These are phyloP conservation scores for Ceratobasidium sp. DNA, from an alignment of 1,284 basidiomycete genomes.

Conservation along the genomic window DNA sequence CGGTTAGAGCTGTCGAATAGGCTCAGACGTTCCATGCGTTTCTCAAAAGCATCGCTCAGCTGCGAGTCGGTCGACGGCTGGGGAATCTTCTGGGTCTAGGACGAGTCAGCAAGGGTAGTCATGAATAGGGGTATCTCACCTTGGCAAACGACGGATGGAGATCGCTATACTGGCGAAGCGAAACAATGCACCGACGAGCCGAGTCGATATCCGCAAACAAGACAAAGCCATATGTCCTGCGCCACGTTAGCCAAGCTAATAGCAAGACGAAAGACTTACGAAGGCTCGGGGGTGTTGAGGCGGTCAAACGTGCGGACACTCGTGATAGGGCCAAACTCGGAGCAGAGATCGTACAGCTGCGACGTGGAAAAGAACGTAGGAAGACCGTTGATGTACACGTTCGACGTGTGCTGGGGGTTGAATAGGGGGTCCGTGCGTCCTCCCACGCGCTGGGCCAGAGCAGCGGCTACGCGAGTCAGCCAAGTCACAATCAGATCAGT, in stretches of 20 bases:
- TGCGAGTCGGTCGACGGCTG: conserved; percentile 30
- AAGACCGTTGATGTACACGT: conserved; percentile 72
- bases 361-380: conserved; percentile 69
- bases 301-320: conserved; percentile 70
- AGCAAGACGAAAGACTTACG: conserved; percentile 46
- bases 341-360: conserved; percentile 61
- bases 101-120: conserved; percentile 10
- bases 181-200: conserved; percentile 71
- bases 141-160: conserved; percentile 77
- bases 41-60: not conserved
- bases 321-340: conserved; percentile 61
- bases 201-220: conserved; percentile 69
- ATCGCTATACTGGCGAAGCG: conserved; percentile 68
- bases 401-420: conserved; percentile 49
- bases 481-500: not conserved
- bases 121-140: conserved; percentile 45
- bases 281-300: conserved; percentile 51
- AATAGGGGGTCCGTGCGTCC: conserved; percentile 32
- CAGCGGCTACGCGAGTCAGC: not conserved
- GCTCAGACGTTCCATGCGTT: conserved; percentile 33
- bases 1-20: conserved; percentile 23
- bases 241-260: not conserved
- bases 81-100: conserved; percentile 81
- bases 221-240: conserved; percentile 80
- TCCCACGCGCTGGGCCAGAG: conserved; percentile 29